Conservation (phyloP, 2,329 filamentous ascomycete species). For the Stachybotrys echinatus region DNA sequence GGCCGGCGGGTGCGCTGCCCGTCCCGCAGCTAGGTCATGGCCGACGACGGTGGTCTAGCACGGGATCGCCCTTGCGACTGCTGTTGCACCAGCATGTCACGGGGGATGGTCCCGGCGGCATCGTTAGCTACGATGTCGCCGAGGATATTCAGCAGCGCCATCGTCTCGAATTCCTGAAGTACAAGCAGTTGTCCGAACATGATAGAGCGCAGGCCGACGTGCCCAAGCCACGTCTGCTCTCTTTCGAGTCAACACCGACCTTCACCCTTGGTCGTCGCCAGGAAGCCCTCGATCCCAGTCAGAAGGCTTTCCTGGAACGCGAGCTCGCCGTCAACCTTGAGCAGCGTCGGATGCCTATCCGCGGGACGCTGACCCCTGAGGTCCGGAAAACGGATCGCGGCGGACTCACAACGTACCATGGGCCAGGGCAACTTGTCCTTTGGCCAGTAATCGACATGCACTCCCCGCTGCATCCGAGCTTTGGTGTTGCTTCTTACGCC, state of each 20-base stretch:
- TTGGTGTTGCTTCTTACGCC: conserved; percentile 73
- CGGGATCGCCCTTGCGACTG: conserved; percentile 9
- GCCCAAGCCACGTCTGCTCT: conserved; percentile 68
- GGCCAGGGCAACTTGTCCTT: conserved; percentile 86
- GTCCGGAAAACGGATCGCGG: conserved; percentile 73
- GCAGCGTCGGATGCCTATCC: conserved; percentile 19
- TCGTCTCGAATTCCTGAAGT: conserved; percentile 26
- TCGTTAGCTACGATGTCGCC: conserved; percentile 25
- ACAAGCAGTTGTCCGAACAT: conserved; percentile 21
- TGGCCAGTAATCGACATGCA: conserved; percentile 87
- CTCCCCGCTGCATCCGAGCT: conserved; percentile 43
- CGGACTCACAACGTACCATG: conserved; percentile 91
- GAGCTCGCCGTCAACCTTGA: conserved; percentile 28
- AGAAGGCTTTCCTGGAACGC: conserved; percentile 38
- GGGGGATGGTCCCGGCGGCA: conserved; percentile 8
- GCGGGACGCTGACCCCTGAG: conserved; percentile 41
- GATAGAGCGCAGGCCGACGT: conserved; percentile 21
- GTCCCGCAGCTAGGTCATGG: background rate
- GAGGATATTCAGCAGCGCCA: conserved; percentile 25
- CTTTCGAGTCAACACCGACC: conserved; percentile 75
- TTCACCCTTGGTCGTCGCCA: conserved; percentile 91
- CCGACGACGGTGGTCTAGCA: background rate
- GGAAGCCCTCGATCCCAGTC: conserved; percentile 36
- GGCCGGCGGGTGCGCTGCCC: background rate
- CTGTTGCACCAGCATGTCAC: conserved; percentile 24